Percentiles rank a stretch among this genome's conserved stretches.
phyloP scores from a whole-genome alignment of 257 asterid genomes.

The Haberlea rhodopensis region DNA sequence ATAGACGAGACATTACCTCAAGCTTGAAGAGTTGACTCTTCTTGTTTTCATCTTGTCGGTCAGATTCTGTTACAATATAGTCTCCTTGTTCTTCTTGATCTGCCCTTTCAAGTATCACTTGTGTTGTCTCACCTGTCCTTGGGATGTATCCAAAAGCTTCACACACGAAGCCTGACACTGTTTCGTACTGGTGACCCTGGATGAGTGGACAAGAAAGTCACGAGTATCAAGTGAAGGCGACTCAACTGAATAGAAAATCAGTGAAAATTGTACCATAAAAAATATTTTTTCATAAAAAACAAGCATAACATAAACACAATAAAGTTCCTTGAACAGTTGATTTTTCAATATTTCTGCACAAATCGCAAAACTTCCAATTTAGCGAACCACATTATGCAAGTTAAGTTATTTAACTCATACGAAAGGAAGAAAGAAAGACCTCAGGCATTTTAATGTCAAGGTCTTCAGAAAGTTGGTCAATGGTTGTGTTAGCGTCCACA shows the following conservation, averaged over 20 bases:
- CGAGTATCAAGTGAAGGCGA: constrained; percentile 18
- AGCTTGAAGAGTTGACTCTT: constrained; percentile 80
- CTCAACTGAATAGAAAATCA: constrained; percentile 5
- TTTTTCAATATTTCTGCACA: too few species aligned
- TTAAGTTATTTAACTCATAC: too few species aligned
- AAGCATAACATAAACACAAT: too few species aligned
- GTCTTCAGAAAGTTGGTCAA: constrained; percentile 95
- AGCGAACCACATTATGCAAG: too few species aligned
- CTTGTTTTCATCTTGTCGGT: constrained; percentile 51
- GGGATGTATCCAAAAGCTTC: constrained; percentile 99
- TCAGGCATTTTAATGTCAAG: constrained; percentile 91
- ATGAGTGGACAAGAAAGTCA: constrained; percentile 25
- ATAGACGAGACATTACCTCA: constrained; percentile 51
- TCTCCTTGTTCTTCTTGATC: constrained; percentile 63
- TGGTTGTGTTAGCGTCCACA: constrained; percentile 96
- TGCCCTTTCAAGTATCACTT: constrained; percentile 77
- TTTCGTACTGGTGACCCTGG: constrained; percentile 95
- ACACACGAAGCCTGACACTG: constrained; percentile 94
- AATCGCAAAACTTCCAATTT: too few species aligned
- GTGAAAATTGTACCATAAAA: constrained; percentile 9
- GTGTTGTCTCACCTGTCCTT: constrained; percentile 85
- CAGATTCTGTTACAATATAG: constrained; percentile 59
- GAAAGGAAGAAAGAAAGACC: constrained; percentile 39
- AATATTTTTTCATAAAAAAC: too few species aligned
- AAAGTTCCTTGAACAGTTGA: too few species aligned